These are phyloP conservation scores for Alternaria rosae DNA, from an alignment of 2,329 filamentous ascomycete species.

Conservation along the genomic window DNA sequence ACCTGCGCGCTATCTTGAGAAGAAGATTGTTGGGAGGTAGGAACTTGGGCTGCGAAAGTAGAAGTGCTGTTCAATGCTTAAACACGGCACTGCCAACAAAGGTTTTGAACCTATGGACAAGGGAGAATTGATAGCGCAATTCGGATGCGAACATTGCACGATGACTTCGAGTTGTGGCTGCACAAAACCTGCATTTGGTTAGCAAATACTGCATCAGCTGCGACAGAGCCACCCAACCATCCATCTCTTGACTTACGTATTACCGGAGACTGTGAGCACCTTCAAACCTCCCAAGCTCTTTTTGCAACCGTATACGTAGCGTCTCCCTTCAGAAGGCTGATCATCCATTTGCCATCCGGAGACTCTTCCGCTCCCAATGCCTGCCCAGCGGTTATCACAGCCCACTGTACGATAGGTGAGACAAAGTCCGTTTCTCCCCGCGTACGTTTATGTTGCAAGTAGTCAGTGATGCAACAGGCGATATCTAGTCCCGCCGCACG, in stretches of 20 bases:
- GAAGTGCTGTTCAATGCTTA: neutral
- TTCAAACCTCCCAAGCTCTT: neutral
- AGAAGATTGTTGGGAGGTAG: slow-evolving; percentile 33
- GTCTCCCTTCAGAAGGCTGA: neutral
- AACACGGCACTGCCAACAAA: neutral
- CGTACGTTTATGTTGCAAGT: slow-evolving; percentile 17
- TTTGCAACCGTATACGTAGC: neutral
- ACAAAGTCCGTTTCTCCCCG: slow-evolving; percentile 6
- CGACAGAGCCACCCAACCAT: neutral
- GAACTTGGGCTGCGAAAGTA: neutral
- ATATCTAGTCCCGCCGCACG: slow-evolving; percentile 26
- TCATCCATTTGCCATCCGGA: neutral
- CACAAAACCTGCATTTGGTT: neutral
- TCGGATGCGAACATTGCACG: neutral
- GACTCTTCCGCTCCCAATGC: slow-evolving; percentile 12
- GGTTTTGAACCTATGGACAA: no score
- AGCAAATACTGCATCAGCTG: neutral
- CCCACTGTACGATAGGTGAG: slow-evolving; percentile 33
- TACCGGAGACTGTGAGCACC: neutral
- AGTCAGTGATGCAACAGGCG: slow-evolving; percentile 29
- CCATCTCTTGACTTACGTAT: neutral
- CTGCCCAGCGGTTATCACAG: slow-evolving; percentile 26
- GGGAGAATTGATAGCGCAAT: neutral
- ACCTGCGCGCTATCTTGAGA: slow-evolving; percentile 38
- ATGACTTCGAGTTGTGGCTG: neutral